Evolutionary conservation across 163 green algal genomes (phyloP).

Genomic region (Volvox carteri): DNA sequence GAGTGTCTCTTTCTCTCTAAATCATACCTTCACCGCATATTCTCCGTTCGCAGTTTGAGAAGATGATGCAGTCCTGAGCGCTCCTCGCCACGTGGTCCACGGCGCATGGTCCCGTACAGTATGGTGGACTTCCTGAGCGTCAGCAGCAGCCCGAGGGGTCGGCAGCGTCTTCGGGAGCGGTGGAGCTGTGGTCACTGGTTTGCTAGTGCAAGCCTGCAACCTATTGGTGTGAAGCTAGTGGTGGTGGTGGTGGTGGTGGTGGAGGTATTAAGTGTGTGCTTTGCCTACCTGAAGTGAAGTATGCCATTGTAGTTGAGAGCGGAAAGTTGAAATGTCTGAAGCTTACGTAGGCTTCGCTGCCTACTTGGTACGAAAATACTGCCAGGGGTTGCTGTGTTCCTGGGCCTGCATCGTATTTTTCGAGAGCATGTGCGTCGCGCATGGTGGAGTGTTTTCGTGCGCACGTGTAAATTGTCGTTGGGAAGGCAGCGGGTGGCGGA

Average conservation of each 20-base stretch:
- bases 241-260: no score
- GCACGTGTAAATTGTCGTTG: neutral
- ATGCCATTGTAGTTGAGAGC: neutral
- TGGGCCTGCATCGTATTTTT: neutral
- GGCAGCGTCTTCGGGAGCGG: neutral
- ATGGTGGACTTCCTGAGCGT: neutral
- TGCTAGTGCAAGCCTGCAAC: no score
- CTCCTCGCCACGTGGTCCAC: neutral
- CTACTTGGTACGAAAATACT: no score
- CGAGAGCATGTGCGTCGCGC: neutral
- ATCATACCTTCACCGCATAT: no score
- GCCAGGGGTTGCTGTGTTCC: neutral
- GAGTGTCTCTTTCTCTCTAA: no score
- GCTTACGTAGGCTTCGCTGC: neutral
- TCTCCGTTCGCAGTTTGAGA: constrained; percentile 58
- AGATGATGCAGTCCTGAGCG: constrained; percentile 57
- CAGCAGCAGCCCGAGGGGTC: neutral
- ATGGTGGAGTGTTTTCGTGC: constrained; percentile 5
- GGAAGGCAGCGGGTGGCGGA: neutral
- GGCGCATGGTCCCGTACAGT: neutral
- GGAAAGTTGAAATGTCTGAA: neutral
- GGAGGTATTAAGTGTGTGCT: no score
- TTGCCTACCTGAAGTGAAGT: no score
- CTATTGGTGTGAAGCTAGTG: no score
- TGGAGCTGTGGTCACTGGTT: no score